Evolutionary conservation across 352 stramenopile genomes (phyloP).

Genomic region (Aphanomyces euteiches): DNA sequence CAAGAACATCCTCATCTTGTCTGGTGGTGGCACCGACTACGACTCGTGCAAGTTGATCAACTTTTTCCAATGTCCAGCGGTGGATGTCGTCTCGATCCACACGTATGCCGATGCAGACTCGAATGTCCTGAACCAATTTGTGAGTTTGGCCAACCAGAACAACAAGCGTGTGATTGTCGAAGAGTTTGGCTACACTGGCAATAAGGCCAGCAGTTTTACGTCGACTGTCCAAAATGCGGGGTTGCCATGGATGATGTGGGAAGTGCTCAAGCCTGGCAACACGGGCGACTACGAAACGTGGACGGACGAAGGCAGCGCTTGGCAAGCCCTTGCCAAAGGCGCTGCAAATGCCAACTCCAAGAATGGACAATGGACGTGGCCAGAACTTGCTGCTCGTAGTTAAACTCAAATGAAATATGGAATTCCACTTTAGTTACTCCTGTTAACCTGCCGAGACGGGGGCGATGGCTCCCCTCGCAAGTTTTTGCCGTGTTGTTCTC

Average conservation of each 20-base stretch:
- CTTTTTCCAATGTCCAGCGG: background rate
- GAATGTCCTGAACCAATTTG: background rate
- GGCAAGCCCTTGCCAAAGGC: background rate
- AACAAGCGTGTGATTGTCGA: constrained; percentile 27
- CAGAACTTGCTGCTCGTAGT: constrained; percentile 9
- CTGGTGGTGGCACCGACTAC: constrained; percentile 22
- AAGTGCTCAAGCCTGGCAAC: constrained; percentile 23
- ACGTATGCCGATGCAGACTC: constrained; percentile 5
- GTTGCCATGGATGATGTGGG: constrained; percentile 24
- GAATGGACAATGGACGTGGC: constrained; percentile 9
- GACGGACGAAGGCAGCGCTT: constrained; percentile 9
- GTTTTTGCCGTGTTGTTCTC: too few species aligned
- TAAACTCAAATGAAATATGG: too few species aligned
- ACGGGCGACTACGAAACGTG: constrained; percentile 20
- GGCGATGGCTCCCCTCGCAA: too few species aligned
- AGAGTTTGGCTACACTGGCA: constrained; percentile 19
- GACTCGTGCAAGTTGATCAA: background rate
- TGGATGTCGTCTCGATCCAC: constrained; percentile 14
- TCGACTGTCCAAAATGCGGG: background rate
- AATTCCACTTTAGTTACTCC: too few species aligned
- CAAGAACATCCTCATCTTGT: constrained; percentile 21
- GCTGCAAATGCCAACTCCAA: background rate
- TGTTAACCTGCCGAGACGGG: too few species aligned
- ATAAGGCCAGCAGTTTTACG: constrained; percentile 4
- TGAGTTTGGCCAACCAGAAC: constrained; percentile 2